Percentiles rank a stretch among this genome's conserved stretches.
phyloP scores from a whole-genome alignment of 352 stramenopile species.

The Globisporangium camurandrum region DNA sequence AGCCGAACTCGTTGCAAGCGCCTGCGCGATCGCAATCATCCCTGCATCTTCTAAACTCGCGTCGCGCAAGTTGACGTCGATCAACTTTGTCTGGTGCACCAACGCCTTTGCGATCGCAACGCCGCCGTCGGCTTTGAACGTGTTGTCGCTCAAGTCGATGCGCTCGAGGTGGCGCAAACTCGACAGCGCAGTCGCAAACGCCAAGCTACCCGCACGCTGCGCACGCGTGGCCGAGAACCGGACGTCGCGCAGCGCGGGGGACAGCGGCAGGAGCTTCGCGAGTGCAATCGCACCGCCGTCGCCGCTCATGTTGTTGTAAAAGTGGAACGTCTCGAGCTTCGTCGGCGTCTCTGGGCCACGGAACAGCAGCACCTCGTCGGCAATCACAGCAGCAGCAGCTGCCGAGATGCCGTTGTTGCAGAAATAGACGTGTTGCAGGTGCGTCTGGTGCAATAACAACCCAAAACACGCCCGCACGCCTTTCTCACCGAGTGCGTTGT shows the following conservation, averaged over 20 bases:
- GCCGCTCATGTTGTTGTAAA: constrained; percentile 97
- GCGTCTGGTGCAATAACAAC: constrained; percentile 65
- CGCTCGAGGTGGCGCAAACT: constrained; percentile 65
- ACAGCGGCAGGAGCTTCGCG: constrained; percentile 82
- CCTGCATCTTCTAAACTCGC: constrained; percentile 88
- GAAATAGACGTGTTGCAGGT: constrained; percentile 86
- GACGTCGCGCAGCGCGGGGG: constrained; percentile 81
- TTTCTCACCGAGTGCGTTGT: constrained; percentile 95
- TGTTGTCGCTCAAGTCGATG: constrained; percentile 93
- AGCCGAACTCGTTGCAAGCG: constrained; percentile 40
- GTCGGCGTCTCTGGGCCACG: constrained; percentile 52
- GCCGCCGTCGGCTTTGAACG: constrained; percentile 84
- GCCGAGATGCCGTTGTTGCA: constrained; percentile 94
- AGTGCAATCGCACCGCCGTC: constrained; percentile 87
- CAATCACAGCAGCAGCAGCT: constrained; percentile 79
- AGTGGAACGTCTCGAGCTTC: constrained; percentile 90
- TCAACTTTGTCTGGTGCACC: constrained; percentile 49
- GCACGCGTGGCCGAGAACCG: constrained; percentile 92
- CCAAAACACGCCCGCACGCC: constrained; percentile 88
- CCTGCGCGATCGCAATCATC: constrained; percentile 71
- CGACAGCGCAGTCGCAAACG: constrained; percentile 76
- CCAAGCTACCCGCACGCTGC: constrained; percentile 76
- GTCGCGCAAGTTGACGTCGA: constrained; percentile 88
- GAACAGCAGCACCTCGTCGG: constrained; percentile 85
- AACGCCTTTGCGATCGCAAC: constrained; percentile 85